phyloP scores from a whole-genome alignment of 495 filamentous ascomycete species.

The Aspergillus biplanus region DNA sequence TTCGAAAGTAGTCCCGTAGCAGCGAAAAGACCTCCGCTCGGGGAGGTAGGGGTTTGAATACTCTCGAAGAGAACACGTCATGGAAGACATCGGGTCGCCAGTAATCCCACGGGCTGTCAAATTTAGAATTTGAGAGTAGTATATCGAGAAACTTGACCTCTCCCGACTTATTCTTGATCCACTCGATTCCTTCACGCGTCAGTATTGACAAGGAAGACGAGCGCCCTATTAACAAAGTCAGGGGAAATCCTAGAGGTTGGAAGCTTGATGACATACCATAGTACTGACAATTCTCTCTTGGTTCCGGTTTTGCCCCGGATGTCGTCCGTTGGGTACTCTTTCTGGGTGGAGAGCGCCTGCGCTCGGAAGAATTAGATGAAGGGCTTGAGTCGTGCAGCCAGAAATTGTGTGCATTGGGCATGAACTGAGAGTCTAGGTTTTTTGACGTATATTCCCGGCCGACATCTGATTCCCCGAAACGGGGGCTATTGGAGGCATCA shows the following conservation, averaged over 20 bases:
- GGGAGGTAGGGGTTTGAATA: conserved; percentile 78
- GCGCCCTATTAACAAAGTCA: conserved; percentile 61
- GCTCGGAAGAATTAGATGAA: conserved; percentile 6
- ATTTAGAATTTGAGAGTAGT: conserved; percentile 70
- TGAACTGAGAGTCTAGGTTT: not conserved
- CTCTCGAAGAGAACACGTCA: conserved; percentile 80
- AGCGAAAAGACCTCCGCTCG: conserved; percentile 79
- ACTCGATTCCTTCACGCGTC: conserved; percentile 92
- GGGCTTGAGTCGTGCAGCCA: not conserved
- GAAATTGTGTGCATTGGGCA: not conserved
- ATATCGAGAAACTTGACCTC: conserved; percentile 85
- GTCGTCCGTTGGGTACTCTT: conserved; percentile 51
- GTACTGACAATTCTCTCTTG: conserved; percentile 86
- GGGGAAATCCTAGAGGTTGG: not conserved
- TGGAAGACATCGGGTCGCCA: conserved; percentile 94
- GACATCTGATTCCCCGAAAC: conserved; percentile 11
- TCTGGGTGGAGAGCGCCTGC: conserved; percentile 35
- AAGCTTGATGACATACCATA: conserved; percentile 63
- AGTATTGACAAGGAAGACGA: conserved; percentile 94
- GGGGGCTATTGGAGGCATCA: conserved; percentile 5
- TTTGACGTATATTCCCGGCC: not conserved
- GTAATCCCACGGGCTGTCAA: conserved; percentile 82
- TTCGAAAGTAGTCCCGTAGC: conserved; percentile 88
- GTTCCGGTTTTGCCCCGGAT: conserved; percentile 62
- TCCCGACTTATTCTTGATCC: conserved; percentile 95